Conservation (phyloP, 2,329 filamentous ascomycete genomes). For the Colletotrichum salicis region DNA sequence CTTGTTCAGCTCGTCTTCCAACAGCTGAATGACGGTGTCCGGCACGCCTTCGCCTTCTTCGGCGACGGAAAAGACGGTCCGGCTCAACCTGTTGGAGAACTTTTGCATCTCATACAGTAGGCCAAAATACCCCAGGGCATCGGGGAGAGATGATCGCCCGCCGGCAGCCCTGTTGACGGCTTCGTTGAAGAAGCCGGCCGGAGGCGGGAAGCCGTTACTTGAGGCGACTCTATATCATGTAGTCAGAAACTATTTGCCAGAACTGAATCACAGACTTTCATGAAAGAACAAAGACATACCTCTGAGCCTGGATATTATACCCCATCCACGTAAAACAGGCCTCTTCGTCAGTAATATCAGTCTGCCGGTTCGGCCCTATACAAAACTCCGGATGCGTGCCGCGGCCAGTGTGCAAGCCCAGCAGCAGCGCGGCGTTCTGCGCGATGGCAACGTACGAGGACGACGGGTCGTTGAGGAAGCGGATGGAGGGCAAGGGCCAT, state of each 20-base stretch:
- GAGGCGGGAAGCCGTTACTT: constrained; percentile 58
- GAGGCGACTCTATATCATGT: constrained; percentile 47
- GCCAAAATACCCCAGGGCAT: constrained; percentile 57
- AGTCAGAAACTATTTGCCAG: constrained; percentile 25
- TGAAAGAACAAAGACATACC: constrained; percentile 43
- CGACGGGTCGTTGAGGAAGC: constrained; percentile 63
- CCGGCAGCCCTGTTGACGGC: constrained; percentile 58
- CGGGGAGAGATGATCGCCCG: constrained; percentile 50
- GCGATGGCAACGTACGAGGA: constrained; percentile 58
- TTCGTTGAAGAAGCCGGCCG: constrained; percentile 58
- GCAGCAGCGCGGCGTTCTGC: constrained; percentile 58
- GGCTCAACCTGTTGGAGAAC: constrained; percentile 61
- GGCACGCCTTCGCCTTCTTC: constrained; percentile 59
- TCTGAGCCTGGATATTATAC: constrained; percentile 63
- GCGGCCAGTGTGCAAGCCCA: constrained; percentile 63
- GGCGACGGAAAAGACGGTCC: constrained; percentile 58
- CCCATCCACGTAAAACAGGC: constrained; percentile 64
- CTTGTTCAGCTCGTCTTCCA: constrained; percentile 64
- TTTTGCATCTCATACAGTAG: constrained; percentile 61
- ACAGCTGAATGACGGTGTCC: constrained; percentile 56
- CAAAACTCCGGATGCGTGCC: constrained; percentile 62
- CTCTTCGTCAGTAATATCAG: constrained; percentile 60
- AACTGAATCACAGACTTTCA: too few relatives aligned
- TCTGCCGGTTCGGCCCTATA: constrained; percentile 52
- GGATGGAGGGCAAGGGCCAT: constrained; percentile 62